phyloP scores from a whole-genome alignment of 192 early-diverging fungal genomes.

The Backusella sp. region DNA sequence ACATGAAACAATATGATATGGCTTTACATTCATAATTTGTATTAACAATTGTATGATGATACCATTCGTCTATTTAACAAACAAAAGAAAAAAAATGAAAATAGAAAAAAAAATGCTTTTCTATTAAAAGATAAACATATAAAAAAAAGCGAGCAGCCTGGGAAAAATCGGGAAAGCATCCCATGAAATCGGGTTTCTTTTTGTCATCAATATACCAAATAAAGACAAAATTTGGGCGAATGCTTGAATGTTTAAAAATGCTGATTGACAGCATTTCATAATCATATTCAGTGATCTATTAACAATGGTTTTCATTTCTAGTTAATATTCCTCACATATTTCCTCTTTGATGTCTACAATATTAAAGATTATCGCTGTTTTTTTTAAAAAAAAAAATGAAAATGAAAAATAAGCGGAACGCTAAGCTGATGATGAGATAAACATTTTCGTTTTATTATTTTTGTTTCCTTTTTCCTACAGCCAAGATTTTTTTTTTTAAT shows the following conservation, averaged over 20 bases:
- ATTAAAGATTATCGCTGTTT: not conserved
- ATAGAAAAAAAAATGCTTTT: not conserved
- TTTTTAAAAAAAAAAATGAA: not conserved
- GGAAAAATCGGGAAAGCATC: not conserved
- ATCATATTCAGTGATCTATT: not conserved
- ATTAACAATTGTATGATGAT: not conserved
- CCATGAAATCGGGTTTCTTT: slow-evolving; percentile 1
- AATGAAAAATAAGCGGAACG: not conserved
- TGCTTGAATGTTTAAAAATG: not conserved
- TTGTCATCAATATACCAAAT: not conserved
- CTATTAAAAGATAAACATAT: not conserved
- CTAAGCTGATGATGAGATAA: slow-evolving; percentile 4
- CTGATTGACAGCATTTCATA: not conserved
- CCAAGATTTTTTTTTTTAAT: not conserved
- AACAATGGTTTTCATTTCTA: no score
- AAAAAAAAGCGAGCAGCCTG: not conserved
- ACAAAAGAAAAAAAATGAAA: not conserved
- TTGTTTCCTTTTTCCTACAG: not conserved
- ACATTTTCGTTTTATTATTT: not conserved
- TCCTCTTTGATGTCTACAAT: not conserved
- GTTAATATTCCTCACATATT: no score
- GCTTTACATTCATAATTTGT: not conserved
- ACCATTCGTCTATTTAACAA: no score
- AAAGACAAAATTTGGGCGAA: not conserved
- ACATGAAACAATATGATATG: not conserved